Evolutionary conservation across 495 filamentous ascomycete genomes (phyloP), one percentile per base, ranked within the genome.

Genomic region (Penicillium simplicissimum): DNA sequence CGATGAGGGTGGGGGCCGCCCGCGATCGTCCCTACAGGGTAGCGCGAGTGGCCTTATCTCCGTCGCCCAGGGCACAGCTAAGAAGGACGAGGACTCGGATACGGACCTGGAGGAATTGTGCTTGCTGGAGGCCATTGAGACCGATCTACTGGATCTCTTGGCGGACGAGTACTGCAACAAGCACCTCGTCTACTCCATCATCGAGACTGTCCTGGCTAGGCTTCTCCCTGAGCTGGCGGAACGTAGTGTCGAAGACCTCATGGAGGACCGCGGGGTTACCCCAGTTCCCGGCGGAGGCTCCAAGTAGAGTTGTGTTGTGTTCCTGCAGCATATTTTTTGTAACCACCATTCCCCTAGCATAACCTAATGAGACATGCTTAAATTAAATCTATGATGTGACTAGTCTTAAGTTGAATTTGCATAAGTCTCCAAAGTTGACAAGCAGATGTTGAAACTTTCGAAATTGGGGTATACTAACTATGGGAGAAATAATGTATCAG

Each of bases 151-250:
- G 19, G 88, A 92, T 65, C 76, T 91, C 15, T 90, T 96, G 67
- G 82, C 81, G 3, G 91, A 96, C 72, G 82, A 81, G 11, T 97
- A 96, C 74, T 85, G 90, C 71, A 98, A 97, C 77, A 94, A 90
- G 74, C 93, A 98, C 72, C 74, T 98, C 10, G 72, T 93, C 45
- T 96, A 94, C 64, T 78, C 82, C 23, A 79, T 92, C 40, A 66
- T 97, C 40, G 95, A 98, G 73, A 76, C 91, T 55, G 60, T 96
- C 0, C 77, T 98, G 14, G 85, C 89, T 37, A 84, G 88, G 65
- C 74, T 97, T 35, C 80, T 96, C 54, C 95, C 95, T 31, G 95
- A 98, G 80, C 66, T 98, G 65, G 83, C 84, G 34, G 90, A 92
- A 64, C 87, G 83, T 67, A 87, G 87, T 38, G 84, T 91, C 10